phyloP scores from a whole-genome alignment of 2,329 filamentous ascomycete species.

The Shiraia bambusicola region DNA sequence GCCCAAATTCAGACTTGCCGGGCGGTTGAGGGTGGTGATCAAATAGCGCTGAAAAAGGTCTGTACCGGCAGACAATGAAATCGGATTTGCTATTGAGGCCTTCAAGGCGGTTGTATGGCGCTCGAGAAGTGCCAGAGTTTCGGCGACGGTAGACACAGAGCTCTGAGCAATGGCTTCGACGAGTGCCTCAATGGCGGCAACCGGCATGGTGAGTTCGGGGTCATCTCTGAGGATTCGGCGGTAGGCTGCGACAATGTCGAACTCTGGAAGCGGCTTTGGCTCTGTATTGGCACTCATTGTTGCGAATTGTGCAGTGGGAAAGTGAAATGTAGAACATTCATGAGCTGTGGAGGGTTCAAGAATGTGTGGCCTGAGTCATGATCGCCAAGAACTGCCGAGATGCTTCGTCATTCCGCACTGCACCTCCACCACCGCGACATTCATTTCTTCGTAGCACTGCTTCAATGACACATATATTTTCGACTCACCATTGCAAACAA shows the following conservation, averaged over 20 bases:
- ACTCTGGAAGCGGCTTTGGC: conserved; percentile 26
- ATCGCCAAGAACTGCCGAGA: conserved; percentile 11
- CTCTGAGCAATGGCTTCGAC: conserved; percentile 81
- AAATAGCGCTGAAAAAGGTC: conserved; percentile 96
- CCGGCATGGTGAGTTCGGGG: conserved; percentile 87
- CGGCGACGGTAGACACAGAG: conserved; percentile 82
- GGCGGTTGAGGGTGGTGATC: conserved; percentile 67
- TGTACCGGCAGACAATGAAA: conserved; percentile 89
- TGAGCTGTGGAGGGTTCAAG: conserved; percentile 25
- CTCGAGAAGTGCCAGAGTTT: conserved; percentile 85
- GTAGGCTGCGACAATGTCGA: conserved; percentile 66
- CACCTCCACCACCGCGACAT: neutral
- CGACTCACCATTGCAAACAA: no score
- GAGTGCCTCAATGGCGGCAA: conserved; percentile 89
- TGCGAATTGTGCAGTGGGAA: conserved; percentile 5
- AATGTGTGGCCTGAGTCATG: conserved; percentile 14
- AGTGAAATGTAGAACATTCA: conserved; percentile 4
- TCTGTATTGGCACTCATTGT: conserved; percentile 29
- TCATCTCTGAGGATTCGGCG: conserved; percentile 66
- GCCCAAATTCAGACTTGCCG: conserved; percentile 46
- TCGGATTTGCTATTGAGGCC: conserved; percentile 77
- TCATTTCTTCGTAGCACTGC: neutral
- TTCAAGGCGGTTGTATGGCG: conserved; percentile 77
- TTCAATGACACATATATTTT: no score
- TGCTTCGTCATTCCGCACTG: conserved; percentile 11